phyloP scores from a whole-genome alignment of 1,139 yeast genomes.

The Scheffersomyces quercinus region DNA sequence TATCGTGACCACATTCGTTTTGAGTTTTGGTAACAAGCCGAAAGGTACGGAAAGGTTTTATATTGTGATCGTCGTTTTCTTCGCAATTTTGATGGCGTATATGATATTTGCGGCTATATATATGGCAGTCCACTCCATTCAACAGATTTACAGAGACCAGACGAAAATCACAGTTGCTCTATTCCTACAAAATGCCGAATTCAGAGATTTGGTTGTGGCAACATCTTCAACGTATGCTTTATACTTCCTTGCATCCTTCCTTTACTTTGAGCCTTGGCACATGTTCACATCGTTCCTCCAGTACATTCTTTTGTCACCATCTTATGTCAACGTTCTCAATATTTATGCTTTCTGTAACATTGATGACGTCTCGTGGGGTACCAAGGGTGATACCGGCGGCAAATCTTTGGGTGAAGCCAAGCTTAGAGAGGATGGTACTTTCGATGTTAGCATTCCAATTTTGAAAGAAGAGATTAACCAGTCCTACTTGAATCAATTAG shows the following conservation, averaged over 20 bases:
- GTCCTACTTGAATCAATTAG: slow-evolving; percentile 61
- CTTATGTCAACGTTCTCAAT: slow-evolving; percentile 49
- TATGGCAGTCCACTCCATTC: slow-evolving; percentile 49
- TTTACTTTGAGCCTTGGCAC: slow-evolving; percentile 54
- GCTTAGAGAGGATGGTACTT: slow-evolving; percentile 64
- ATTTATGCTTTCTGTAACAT: slow-evolving; percentile 53
- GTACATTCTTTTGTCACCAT: slow-evolving; percentile 48
- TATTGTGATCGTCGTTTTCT: slow-evolving; percentile 79
- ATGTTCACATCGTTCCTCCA: slow-evolving; percentile 51
- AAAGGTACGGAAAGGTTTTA: slow-evolving; percentile 86
- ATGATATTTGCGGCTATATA: slow-evolving; percentile 69
- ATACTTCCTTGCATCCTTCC: slow-evolving; percentile 47
- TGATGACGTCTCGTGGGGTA: slow-evolving; percentile 55
- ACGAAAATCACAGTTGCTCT: slow-evolving; percentile 37
- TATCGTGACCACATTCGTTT: slow-evolving; percentile 84
- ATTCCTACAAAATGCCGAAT: slow-evolving; percentile 43
- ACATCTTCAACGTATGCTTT: slow-evolving; percentile 48
- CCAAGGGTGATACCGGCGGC: slow-evolving; percentile 50
- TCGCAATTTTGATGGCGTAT: slow-evolving; percentile 89
- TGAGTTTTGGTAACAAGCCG: slow-evolving; percentile 93
- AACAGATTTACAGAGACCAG: slow-evolving; percentile 30
- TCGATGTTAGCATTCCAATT: slow-evolving; percentile 72
- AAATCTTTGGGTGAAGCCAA: slow-evolving; percentile 54
- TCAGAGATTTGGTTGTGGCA: slow-evolving; percentile 51
- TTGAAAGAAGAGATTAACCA: slow-evolving; percentile 60